Evolutionary conservation across 306 rosid genomes (phyloP).

Genomic region (Leucaena leucocephala): DNA sequence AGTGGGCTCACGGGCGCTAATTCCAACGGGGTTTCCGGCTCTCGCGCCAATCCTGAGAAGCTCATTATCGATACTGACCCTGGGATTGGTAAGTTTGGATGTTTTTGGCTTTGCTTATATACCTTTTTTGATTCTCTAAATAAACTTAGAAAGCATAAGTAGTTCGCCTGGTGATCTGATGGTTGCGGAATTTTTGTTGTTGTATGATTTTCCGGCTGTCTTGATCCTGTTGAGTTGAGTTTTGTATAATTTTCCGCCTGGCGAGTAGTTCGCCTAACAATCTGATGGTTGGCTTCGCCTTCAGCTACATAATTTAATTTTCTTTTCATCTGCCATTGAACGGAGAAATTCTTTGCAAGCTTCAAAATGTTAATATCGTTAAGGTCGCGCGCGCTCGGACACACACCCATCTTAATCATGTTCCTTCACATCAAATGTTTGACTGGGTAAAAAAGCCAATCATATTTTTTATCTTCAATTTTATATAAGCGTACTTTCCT

Average conservation of each 20-base stretch:
- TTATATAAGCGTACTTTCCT: neutral
- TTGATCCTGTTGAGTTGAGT: neutral
- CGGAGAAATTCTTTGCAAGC: neutral
- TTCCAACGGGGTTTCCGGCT: constrained; percentile 20
- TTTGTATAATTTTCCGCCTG: neutral
- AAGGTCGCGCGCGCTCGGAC: neutral
- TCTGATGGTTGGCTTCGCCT: neutral
- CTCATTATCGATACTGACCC: constrained; percentile 97
- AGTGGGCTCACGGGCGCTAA: constrained; percentile 23
- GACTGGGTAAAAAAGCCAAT: neutral
- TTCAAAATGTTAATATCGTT: neutral
- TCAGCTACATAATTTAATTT: neutral
- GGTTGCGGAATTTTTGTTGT: neutral
- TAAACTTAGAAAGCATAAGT: neutral
- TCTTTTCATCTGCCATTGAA: neutral
- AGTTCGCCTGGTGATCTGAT: neutral
- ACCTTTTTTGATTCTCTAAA: neutral
- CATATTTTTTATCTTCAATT: neutral
- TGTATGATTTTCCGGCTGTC: neutral
- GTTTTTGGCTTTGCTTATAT: neutral
- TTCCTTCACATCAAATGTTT: neutral
- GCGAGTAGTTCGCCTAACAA: neutral
- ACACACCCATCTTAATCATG: neutral
- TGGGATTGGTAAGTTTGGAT: constrained; percentile 74
- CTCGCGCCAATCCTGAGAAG: constrained; percentile 49